Evolutionary conservation across 2,329 filamentous ascomycete genomes (phyloP), one percentile per base, ranked within the genome.

Genomic region (Ophiocordyceps australis): DNA sequence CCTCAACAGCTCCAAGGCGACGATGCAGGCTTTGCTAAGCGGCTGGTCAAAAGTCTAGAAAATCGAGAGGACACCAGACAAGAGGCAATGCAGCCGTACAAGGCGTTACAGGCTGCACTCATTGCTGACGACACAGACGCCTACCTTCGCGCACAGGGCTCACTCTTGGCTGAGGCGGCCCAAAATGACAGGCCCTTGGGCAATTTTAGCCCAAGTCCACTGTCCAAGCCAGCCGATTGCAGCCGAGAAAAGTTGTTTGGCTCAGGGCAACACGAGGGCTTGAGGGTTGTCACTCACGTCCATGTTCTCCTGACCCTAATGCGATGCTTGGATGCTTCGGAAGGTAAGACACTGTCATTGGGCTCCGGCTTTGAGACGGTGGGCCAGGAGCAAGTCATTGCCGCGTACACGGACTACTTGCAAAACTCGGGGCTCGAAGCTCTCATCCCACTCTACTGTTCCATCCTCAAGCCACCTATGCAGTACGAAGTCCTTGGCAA

Each of bases 381-480:
- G 26, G 62, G 61, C 11, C 65, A 74, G 35, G 77, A 92, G 40
- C 81, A 79, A 39, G 70, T 86, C 24, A 59, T 94, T 27, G 71
- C 77, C 1, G 74, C 70, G 4, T 95, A 95, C 45, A 76, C 91
- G 28, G 77, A 78, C 38, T 74, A 78, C 32, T 54, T 98, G 20
- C 71, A 79, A 22, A 61, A 76, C 24, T 67, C 69, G 11, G 69
- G 72, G 18, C 68, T 89, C 28, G 70, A 77, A 31, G 74, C 86
- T 33, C 54, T 89, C 22, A 77, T 93, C 28, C 85, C 89, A 1
- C 57, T 92, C 1, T 98, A 98, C 47, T 85, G 80, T 33, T 82
- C 82, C 7, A 74, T 81, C 38, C 59, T 98, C 9, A 61, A 68
- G 8, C 54, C 60, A 6, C 56, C 68, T 9, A 64, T 75, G 33